Base-by-base conservation (phyloP, 75 land plant species). In the Pinus albicaulis region DNA sequence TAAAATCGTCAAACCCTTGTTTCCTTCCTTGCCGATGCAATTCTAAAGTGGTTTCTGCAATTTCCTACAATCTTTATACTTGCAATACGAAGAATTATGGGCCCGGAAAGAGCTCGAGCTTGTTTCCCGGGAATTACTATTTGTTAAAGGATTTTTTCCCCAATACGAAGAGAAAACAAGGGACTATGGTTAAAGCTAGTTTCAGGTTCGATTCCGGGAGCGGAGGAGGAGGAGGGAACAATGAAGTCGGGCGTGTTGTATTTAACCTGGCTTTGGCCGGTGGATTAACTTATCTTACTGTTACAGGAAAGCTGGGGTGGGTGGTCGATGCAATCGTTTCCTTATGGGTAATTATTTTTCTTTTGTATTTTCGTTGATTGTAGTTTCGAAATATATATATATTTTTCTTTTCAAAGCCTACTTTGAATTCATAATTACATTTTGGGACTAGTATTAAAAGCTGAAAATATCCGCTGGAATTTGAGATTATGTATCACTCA, bases 251-350 rank as follows among this genome's bases (percentile, higher is more conserved):
- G 8, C 89, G 95, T 60, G 57, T 87, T 57, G 59, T 96, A 63
- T 84, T 88, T 0, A 96, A 96, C 78, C 78, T 93, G 74, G 93
- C 86, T 77, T 61, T 92, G 78, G 96, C 99, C 10, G 82, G 87
- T 72, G 87, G 83, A 5, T 76, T 96, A 77, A 91, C 99, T 52
- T 96, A 96, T 79, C 86, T 96, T 20, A 81, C 97, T 11, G 66
- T 94, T 83, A 93, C 91, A 75, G 99, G 99, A 25, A 92, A 93
- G 84, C 92, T 96, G 63, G 90, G 91, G 59, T 93, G 94, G 94
- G 36, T 96, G 41, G 76, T 96, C 76, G 97, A 92, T 83, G 87
- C 94, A 52, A 74, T 96, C 80, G 77, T 94, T 69, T 92, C 97
- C 41, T 68, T 96, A 55, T 96, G 91, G 93, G 99, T 94, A 83